phyloP scores from a whole-genome alignment of 1,139 yeast species.

The Suhomyces guaymorum region DNA sequence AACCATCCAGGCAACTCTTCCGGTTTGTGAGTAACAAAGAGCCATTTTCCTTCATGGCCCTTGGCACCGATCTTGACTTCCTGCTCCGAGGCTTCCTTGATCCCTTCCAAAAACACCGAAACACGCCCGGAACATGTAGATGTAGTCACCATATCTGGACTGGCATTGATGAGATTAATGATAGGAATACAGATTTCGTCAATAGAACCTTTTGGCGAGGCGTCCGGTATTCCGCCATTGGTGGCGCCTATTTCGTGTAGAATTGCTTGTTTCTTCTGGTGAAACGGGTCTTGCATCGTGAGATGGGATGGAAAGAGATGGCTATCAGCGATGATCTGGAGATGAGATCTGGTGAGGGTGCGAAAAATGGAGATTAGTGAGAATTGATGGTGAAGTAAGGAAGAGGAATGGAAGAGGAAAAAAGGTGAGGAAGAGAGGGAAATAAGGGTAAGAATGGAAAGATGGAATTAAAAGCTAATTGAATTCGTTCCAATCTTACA shows the following conservation, averaged over 20 bases:
- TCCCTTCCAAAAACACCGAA: slow-evolving; percentile 76
- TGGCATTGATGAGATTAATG: slow-evolving; percentile 62
- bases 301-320: not conserved
- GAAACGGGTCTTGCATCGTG: slow-evolving; percentile 54
- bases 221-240: slow-evolving; percentile 52
- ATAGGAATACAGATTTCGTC: slow-evolving; percentile 73
- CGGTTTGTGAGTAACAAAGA: slow-evolving; percentile 75
- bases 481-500: no score
- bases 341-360: no score
- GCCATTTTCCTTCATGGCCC: slow-evolving; percentile 82
- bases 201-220: slow-evolving; percentile 83
- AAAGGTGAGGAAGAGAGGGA: no score
- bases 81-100: slow-evolving; percentile 23
- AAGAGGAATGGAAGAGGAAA: no score
- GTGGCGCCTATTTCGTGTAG: slow-evolving; percentile 53
- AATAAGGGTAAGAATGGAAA: not conserved
- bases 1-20: slow-evolving; percentile 55
- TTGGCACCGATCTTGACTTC: slow-evolving; percentile 69
- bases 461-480: not conserved
- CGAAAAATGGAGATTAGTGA: not conserved
- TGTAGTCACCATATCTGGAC: slow-evolving; percentile 74
- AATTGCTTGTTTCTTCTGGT: slow-evolving; percentile 65
- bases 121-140: slow-evolving; percentile 89
- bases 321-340: not conserved
- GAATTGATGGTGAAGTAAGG: not conserved